phyloP scores from a whole-genome alignment of 495 filamentous ascomycete species.

The Corynascus novoguineensis region DNA sequence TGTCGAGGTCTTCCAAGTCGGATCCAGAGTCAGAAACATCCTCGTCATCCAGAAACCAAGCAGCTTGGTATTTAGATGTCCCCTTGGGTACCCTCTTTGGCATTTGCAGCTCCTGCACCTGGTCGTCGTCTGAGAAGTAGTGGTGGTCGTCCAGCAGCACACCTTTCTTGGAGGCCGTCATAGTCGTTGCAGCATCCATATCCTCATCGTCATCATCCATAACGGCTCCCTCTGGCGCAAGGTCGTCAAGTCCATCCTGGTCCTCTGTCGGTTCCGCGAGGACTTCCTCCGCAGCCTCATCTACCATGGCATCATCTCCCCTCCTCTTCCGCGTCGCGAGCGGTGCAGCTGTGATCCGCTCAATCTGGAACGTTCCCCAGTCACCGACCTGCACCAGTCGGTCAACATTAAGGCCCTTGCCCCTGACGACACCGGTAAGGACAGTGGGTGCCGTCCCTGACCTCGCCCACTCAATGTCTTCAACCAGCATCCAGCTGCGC shows the following conservation, averaged over 20 bases:
- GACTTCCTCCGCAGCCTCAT: slow-evolving; percentile 47
- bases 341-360: slow-evolving; percentile 72
- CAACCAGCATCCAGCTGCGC: slow-evolving; percentile 87
- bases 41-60: slow-evolving; percentile 87
- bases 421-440: slow-evolving; percentile 82
- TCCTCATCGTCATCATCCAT: slow-evolving; percentile 57
- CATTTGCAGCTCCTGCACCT: slow-evolving; percentile 26
- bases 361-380: slow-evolving; percentile 93
- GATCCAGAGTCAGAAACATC: slow-evolving; percentile 77
- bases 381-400: slow-evolving; percentile 86
- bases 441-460: slow-evolving; percentile 53
- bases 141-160: slow-evolving; percentile 95
- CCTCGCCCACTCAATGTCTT: slow-evolving; percentile 67
- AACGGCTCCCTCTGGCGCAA: slow-evolving; percentile 75
- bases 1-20: slow-evolving; percentile 69
- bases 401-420: slow-evolving; percentile 81
- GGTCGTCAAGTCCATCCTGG: slow-evolving; percentile 71
- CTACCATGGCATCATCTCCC: slow-evolving; percentile 66
- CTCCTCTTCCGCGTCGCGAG: slow-evolving; percentile 50
- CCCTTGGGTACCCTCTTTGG: slow-evolving; percentile 81
- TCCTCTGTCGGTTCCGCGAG: slow-evolving; percentile 67
- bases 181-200: slow-evolving; percentile 47
- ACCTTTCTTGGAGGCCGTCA: slow-evolving; percentile 53
- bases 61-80: slow-evolving; percentile 87
- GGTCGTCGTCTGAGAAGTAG: slow-evolving; percentile 88